phyloP scores from a whole-genome alignment of 2,329 filamentous ascomycete species.

The Penicillium sp. region DNA sequence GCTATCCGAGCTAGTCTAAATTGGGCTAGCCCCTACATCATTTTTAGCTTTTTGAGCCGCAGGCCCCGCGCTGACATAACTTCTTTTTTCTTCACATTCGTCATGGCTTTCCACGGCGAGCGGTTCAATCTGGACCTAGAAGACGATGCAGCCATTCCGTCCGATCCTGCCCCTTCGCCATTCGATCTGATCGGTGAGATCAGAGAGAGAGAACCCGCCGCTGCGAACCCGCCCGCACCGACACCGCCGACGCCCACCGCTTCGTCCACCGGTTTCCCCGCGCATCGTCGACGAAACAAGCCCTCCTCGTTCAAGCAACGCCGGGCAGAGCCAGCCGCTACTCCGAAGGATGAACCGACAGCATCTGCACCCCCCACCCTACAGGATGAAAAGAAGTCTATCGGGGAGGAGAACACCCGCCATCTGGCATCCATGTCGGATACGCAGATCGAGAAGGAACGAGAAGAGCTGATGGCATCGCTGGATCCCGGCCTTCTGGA shows the following conservation, averaged over 20 bases:
- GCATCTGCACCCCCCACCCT: slow-evolving; percentile 9
- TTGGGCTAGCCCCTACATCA: slow-evolving; percentile 23
- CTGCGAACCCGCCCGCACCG: slow-evolving; percentile 47
- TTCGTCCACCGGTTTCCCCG: slow-evolving; percentile 79
- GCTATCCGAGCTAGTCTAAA: slow-evolving; percentile 26
- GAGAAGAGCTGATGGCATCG: slow-evolving; percentile 76
- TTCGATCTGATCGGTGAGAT: slow-evolving; percentile 70
- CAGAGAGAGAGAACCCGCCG: slow-evolving; percentile 69
- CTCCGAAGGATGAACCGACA: slow-evolving; percentile 12
- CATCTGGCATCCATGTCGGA: slow-evolving; percentile 77
- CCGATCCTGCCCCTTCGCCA: slow-evolving; percentile 24
- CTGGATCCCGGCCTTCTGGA: slow-evolving; percentile 78
- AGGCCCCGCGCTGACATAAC: slow-evolving; percentile 35
- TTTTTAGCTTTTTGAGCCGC: slow-evolving; percentile 46
- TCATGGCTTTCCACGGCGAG: slow-evolving; percentile 61
- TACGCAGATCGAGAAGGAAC: slow-evolving; percentile 79
- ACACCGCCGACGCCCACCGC: slow-evolving; percentile 53
- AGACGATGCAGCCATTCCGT: slow-evolving; percentile 47
- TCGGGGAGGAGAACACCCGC: slow-evolving; percentile 80
- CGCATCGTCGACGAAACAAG: slow-evolving; percentile 75
- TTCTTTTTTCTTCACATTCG: slow-evolving; percentile 19
- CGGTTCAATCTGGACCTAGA: slow-evolving; percentile 65
- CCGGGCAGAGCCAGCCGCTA: slow-evolving; percentile 42
- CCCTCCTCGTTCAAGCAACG: slow-evolving; percentile 81
- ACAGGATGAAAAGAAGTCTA: slow-evolving; percentile 67